These are phyloP conservation scores for Saccharomyces hybrid DNA, from an alignment of 1,139 yeast genomes.

Conservation along the genomic window DNA sequence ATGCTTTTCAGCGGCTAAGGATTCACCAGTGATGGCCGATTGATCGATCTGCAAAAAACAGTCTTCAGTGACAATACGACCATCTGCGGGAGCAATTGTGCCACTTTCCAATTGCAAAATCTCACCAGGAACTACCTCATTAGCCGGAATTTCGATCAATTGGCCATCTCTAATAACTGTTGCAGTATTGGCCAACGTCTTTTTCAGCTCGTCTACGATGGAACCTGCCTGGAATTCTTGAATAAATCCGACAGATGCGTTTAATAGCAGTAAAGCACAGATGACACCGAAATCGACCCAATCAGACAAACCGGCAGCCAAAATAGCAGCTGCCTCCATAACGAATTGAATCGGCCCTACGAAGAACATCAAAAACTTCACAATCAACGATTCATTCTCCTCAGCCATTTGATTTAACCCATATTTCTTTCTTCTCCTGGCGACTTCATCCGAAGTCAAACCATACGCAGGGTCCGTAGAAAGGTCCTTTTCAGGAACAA, in stretches of 20 bases:
- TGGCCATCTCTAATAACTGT: constrained; percentile 79
- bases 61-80: constrained; percentile 84
- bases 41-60: constrained; percentile 91
- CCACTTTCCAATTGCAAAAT: constrained; percentile 89
- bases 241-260: constrained; percentile 92
- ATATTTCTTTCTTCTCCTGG: constrained; percentile 83
- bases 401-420: constrained; percentile 95
- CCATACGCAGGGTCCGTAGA: constrained; percentile 83
- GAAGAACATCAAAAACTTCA: constrained; percentile 87
- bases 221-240: constrained; percentile 98
- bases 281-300: constrained; percentile 99
- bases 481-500: constrained; percentile 83
- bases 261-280: constrained; percentile 77
- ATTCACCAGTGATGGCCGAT: constrained; percentile 98
- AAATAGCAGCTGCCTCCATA: constrained; percentile 96
- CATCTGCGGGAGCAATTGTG: constrained; percentile 92
- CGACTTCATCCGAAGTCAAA: constrained; percentile 73
- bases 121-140: constrained; percentile 90
- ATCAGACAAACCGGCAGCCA: constrained; percentile 97
- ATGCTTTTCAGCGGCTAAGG: constrained; percentile 90
- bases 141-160: constrained; percentile 64
- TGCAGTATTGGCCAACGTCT: constrained; percentile 87
- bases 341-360: constrained; percentile 98
- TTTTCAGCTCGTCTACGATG: constrained; percentile 89
- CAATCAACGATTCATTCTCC: constrained; percentile 73